Conservation (phyloP, 1,284 basidiomycete genomes). For the Kalmanozyma brasiliensis region DNA sequence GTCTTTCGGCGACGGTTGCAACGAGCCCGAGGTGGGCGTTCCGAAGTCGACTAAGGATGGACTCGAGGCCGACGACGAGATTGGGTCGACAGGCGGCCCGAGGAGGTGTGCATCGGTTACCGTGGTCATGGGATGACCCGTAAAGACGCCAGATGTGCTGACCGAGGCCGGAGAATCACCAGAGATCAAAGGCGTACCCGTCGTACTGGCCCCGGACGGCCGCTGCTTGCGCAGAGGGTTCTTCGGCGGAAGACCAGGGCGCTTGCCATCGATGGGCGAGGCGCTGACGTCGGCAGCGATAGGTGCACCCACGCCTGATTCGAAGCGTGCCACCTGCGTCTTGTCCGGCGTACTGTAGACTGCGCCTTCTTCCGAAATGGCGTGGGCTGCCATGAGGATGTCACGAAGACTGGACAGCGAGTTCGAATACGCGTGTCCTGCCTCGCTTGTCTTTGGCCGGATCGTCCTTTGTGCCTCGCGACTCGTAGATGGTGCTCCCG, state of each 20-base stretch:
- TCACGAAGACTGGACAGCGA: constrained; percentile 39
- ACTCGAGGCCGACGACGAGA: constrained; percentile 15
- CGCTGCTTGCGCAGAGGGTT: constrained; percentile 46
- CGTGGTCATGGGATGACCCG: constrained; percentile 11
- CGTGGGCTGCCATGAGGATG: constrained; percentile 28
- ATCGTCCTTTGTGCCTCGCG: constrained; percentile 11
- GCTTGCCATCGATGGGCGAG: constrained; percentile 12
- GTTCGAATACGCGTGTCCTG: constrained; percentile 22
- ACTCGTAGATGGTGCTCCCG: not conserved
- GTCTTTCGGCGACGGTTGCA: constrained; percentile 12
- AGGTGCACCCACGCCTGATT: not conserved
- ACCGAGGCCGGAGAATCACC: constrained; percentile 25
- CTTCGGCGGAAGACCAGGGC: constrained; percentile 45
- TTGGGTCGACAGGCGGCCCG: not conserved
- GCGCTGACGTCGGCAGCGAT: not conserved
- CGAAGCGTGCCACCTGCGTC: constrained; percentile 14
- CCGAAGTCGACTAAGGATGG: constrained; percentile 21
- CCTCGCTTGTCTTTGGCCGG: constrained; percentile 34
- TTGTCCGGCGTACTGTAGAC: constrained; percentile 34
- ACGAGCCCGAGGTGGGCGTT: constrained; percentile 14
- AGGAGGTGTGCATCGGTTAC: constrained; percentile 3
- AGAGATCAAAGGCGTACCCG: constrained; percentile 17
- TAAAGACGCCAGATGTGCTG: constrained; percentile 18
- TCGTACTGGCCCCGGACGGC: constrained; percentile 23
- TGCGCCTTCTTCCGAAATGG: constrained; percentile 37